Evolutionary conservation across 1,284 basidiomycete genomes (phyloP).

Genomic region (Pyrrhoderma lamaoense): DNA sequence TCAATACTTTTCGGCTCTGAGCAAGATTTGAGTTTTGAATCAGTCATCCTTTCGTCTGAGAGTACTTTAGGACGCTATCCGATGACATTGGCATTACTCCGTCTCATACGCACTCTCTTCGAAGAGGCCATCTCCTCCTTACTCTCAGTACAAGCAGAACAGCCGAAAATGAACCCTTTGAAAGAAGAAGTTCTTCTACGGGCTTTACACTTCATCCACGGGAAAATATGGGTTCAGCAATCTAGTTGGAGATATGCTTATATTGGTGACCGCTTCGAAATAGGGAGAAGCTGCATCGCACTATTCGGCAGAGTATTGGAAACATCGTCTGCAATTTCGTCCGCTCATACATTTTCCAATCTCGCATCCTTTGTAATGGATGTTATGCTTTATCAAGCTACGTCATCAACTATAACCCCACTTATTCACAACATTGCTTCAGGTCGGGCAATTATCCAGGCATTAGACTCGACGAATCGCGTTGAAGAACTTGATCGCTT

Average conservation of each 20-base stretch:
- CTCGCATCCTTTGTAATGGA: constrained; percentile 60
- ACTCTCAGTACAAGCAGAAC: constrained; percentile 44
- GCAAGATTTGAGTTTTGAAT: constrained; percentile 45
- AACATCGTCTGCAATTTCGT: constrained; percentile 48
- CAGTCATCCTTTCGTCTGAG: constrained; percentile 65
- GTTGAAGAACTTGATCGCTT: constrained; percentile 62
- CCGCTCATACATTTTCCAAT: constrained; percentile 46
- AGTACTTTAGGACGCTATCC: constrained; percentile 67
- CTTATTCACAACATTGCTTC: constrained; percentile 61
- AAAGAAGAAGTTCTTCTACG: constrained; percentile 80
- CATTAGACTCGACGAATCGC: constrained; percentile 55
- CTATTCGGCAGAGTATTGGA: constrained; percentile 63
- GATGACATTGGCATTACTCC: constrained; percentile 71
- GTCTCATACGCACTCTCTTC: constrained; percentile 71
- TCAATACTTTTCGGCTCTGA: constrained; percentile 67
- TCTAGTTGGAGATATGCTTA: constrained; percentile 75
- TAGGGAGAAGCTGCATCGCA: constrained; percentile 57
- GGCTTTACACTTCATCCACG: constrained; percentile 69
- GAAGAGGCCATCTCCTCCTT: constrained; percentile 61
- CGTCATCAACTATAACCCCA: constrained; percentile 68
- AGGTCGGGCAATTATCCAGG: constrained; percentile 50
- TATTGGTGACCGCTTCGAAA: constrained; percentile 74
- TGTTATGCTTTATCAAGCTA: constrained; percentile 60
- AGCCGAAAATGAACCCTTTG: constrained; percentile 52
- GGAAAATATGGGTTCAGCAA: constrained; percentile 82